A percentile compares a stretch with the other conserved stretches of the same genome.
These are phyloP conservation scores for Arthrocladium fulminans DNA, from an alignment of 2,329 filamentous ascomycete genomes.

Conservation along the genomic window DNA sequence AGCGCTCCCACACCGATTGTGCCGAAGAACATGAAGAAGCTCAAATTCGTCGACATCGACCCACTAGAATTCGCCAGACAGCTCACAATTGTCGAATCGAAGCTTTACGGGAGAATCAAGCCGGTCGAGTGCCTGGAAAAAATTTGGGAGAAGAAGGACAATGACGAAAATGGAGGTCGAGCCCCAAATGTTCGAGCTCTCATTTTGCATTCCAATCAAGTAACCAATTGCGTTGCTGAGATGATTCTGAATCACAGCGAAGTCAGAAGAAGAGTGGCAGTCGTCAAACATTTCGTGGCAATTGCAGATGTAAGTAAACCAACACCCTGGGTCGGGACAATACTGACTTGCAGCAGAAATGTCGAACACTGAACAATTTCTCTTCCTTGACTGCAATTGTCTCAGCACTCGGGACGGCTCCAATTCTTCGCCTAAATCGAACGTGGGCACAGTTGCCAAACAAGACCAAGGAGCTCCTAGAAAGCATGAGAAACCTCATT, in stretches of 20 bases:
- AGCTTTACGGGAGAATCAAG: conserved; percentile 90
- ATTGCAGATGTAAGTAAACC: conserved; percentile 73
- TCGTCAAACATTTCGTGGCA: conserved; percentile 96
- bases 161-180: conserved; percentile 67
- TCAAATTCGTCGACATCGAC: conserved; percentile 97
- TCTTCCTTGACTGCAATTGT: conserved; percentile 97
- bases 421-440: conserved; percentile 83
- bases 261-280: conserved; percentile 89
- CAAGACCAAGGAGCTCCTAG: conserved; percentile 68
- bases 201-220: conserved; percentile 94
- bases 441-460: conserved; percentile 93
- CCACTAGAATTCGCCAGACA: conserved; percentile 94
- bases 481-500: conserved; percentile 91
- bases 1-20: conserved; percentile 81
- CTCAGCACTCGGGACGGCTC: conserved; percentile 85
- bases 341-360: conserved; percentile 58
- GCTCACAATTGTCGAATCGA: conserved; percentile 91
- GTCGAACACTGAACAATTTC: conserved; percentile 86
- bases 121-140: conserved; percentile 95
- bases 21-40: conserved; percentile 98
- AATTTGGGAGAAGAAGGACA: conserved; percentile 94
- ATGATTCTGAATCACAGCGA: conserved; percentile 96
- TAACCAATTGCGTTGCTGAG: conserved; percentile 98
- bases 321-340: conserved; percentile 8
- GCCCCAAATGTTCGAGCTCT: conserved; percentile 91